A percentile compares a stretch with the other conserved stretches of the same genome.
phyloP scores from a whole-genome alignment of 2,329 filamentous ascomycete species.

The Pseudohalonectria lignicola region DNA sequence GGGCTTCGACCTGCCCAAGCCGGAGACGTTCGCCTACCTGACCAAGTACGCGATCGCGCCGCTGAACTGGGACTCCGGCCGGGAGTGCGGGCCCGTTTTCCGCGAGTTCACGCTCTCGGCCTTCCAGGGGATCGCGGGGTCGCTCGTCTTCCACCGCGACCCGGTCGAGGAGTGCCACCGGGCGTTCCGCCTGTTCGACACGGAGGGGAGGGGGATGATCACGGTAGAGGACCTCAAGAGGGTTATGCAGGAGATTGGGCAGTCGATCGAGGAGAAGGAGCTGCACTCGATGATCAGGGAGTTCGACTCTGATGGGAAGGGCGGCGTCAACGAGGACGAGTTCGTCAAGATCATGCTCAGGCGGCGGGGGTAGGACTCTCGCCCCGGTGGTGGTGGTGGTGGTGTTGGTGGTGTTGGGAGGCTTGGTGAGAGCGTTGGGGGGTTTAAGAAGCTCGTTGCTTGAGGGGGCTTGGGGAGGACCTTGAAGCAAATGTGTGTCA shows the following conservation, averaged over 20 bases:
- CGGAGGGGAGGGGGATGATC: slow-evolving; percentile 83
- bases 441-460: too few species aligned
- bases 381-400: too few species aligned
- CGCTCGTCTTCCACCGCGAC: slow-evolving; percentile 71
- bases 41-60: slow-evolving; percentile 68
- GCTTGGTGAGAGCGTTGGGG: too few species aligned
- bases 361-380: slow-evolving; percentile 13
- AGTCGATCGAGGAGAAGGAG: slow-evolving; percentile 88
- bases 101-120: slow-evolving; percentile 62
- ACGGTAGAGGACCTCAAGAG: slow-evolving; percentile 77
- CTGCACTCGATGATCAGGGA: slow-evolving; percentile 95
- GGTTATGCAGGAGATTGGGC: slow-evolving; percentile 83
- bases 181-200: slow-evolving; percentile 89
- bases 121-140: slow-evolving; percentile 68
- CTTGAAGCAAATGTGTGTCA: too few species aligned
- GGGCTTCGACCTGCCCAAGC: slow-evolving; percentile 82
- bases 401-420: too few species aligned
- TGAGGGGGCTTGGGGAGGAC: too few species aligned
- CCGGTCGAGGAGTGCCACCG: slow-evolving; percentile 84
- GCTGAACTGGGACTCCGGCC: slow-evolving; percentile 42
- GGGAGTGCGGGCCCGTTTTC: slow-evolving; percentile 49
- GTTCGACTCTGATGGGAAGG: slow-evolving; percentile 90
- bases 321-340: slow-evolving; percentile 60
- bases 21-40: slow-evolving; percentile 71
- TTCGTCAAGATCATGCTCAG: slow-evolving; percentile 53